Evolutionary conservation across 441 rosid genomes (phyloP), one percentile per base, ranked within the genome.

Genomic region (Erysimum cheiri): DNA sequence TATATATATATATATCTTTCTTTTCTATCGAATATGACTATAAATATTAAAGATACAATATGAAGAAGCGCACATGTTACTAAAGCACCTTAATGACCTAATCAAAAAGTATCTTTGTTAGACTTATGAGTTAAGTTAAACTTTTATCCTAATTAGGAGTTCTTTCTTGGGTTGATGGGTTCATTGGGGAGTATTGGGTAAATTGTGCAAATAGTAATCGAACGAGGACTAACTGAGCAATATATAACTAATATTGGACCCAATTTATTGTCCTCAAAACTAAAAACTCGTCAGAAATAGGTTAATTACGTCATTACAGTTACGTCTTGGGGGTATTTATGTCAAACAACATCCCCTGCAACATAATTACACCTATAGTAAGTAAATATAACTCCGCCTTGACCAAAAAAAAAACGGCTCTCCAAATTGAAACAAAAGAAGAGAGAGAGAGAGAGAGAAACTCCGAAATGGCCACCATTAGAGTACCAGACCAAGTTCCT

Each of bases 401-500:
- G 1, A 56, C 1, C 29, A 37, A 11, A 60, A 2, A 40, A 48
- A 14, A 60, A 62, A 70, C 74, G 57, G 4, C 24, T 54, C n/a
- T 54, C n/a, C 17, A 53, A 31, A 55, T 12, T 35, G 17, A n/a
- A n/a, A 58, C 32, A 48, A 48, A 22, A 50, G 10, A 41, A 44
- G 29, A 28, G 15, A 58, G 62, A 67, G 29, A 53, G 13, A 56
- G 0, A 26, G 6, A 43, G 76, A 63, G 39, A 57, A 66, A 36
- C 66, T 63, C 17, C 8, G 31, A 65, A 54, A 92, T 92, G 98
- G 81, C 85, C 36, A 83, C 94, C 35, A 74, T 88, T 41, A 82
- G 83, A 80, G 62, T 86, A 24, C 90, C 90, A 49, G 88, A 77
- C n/a, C 72, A 49, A 69, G 85, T 84, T 71, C 97, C 97, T 74